These are phyloP conservation scores for Pholiota molesta DNA, from an alignment of 768 basidiomycete species.

Conservation along the genomic window DNA sequence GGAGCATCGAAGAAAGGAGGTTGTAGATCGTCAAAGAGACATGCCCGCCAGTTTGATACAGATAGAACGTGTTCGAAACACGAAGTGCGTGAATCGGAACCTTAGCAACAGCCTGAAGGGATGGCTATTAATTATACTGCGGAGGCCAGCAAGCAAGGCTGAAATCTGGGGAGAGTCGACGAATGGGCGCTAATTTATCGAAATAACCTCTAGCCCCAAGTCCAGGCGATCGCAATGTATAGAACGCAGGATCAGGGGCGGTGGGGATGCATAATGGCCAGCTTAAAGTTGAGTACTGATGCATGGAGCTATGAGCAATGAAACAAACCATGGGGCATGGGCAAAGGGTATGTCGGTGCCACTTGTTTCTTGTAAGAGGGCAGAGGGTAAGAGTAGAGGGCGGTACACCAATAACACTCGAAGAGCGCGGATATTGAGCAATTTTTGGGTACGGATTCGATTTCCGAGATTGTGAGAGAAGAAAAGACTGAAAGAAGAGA, in stretches of 20 bases:
- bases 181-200: neutral
- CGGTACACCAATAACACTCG: neutral
- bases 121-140: neutral
- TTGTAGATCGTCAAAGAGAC: neutral
- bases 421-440: neutral
- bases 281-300: neutral
- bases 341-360: neutral
- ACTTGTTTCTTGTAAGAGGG: neutral
- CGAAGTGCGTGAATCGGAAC: neutral
- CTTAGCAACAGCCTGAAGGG: neutral
- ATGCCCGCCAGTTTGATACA: neutral
- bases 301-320: neutral
- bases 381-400: neutral
- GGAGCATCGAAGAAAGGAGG: neutral
- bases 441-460: neutral
- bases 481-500: neutral
- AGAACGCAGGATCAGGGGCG: neutral
- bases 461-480: neutral
- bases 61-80: neutral
- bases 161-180: neutral
- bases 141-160: neutral
- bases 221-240: neutral
- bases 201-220: no score
- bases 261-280: neutral
- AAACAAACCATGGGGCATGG: neutral